These are phyloP conservation scores for Scheffersomyces stambukii DNA, from an alignment of 1,139 yeast species.

Conservation along the genomic window DNA sequence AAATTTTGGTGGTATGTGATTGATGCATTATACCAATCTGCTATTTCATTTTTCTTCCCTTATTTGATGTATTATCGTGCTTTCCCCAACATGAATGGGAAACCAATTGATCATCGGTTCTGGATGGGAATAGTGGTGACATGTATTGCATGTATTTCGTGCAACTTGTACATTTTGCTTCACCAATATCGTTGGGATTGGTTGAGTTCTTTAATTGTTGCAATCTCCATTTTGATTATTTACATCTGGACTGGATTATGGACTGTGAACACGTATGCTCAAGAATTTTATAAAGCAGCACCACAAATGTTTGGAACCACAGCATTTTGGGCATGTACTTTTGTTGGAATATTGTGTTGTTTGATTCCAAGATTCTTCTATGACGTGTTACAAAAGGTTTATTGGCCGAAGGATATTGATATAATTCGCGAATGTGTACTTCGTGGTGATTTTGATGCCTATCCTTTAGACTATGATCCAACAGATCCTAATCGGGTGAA, in stretches of 20 bases:
- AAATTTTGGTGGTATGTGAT: conserved; percentile 83
- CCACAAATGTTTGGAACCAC: conserved; percentile 68
- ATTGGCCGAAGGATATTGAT: conserved; percentile 76
- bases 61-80: conserved; percentile 57
- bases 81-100: conserved; percentile 60
- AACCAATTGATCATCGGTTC: conserved; percentile 74
- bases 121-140: conserved; percentile 82
- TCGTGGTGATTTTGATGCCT: conserved; percentile 56
- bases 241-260: conserved; percentile 92
- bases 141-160: conserved; percentile 71
- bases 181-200: conserved; percentile 96
- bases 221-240: conserved; percentile 61
- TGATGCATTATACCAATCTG: conserved; percentile 88
- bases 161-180: conserved; percentile 72
- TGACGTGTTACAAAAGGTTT: conserved; percentile 60
- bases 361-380: conserved; percentile 71
- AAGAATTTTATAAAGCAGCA: conserved; percentile 75
- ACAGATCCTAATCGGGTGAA: conserved; percentile 50
- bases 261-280: conserved; percentile 54
- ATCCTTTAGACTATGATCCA: conserved; percentile 61
- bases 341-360: conserved; percentile 69
- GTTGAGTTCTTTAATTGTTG: conserved; percentile 61
- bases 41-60: conserved; percentile 83
- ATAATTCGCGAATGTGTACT: conserved; percentile 74
- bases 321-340: conserved; percentile 77